Evolutionary conservation across 2,329 filamentous ascomycete species (phyloP).

Genomic region (Arthrobotrys conoides): DNA sequence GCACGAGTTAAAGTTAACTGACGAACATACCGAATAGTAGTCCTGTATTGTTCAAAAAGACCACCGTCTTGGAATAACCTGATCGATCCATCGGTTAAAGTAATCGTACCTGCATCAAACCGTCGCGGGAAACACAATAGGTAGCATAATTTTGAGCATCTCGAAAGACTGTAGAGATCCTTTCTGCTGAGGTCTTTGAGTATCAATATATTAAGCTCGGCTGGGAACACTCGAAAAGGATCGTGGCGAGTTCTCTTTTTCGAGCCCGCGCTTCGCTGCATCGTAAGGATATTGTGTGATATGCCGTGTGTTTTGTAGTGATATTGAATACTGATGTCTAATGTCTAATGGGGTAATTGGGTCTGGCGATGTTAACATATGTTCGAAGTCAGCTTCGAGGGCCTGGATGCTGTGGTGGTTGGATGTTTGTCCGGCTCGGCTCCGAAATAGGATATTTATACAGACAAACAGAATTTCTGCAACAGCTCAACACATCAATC

Average conservation of each 20-base stretch:
- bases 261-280: neutral
- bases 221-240: neutral
- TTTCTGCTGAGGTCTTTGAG: neutral
- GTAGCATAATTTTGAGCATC: conserved; percentile 13
- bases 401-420: no score
- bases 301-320: no score
- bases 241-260: neutral
- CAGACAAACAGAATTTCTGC: no score
- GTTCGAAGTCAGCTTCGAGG: no score
- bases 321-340: no score
- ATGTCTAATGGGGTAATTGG: no score
- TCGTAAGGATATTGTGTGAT: no score
- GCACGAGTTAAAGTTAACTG: neutral
- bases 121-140: neutral
- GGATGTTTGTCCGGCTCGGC: no score
- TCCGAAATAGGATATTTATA: no score
- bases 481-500: no score
- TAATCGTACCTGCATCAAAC: neutral
- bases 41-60: neutral
- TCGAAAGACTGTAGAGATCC: neutral
- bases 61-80: conserved; percentile 4
- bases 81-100: neutral
- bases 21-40: neutral
- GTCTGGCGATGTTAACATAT: no score
- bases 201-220: neutral